These are phyloP conservation scores for Corymbia maculata DNA, from an alignment of 345 rosid genomes.

Conservation along the genomic window DNA sequence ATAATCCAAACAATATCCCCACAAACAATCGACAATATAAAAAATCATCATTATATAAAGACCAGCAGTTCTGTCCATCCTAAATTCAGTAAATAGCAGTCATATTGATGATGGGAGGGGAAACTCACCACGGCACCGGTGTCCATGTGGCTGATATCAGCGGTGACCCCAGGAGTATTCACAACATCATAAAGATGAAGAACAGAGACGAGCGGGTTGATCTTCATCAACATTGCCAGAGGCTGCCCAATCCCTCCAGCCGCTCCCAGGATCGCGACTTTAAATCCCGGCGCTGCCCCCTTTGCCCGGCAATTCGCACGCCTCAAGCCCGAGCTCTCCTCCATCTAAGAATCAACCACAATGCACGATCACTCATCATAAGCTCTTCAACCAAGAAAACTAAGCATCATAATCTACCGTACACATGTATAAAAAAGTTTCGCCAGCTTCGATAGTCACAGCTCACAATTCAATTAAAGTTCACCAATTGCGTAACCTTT, in stretches of 20 bases:
- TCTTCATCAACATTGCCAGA: conserved; percentile 86
- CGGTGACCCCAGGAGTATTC: conserved; percentile 87
- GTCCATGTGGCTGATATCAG: conserved; percentile 98
- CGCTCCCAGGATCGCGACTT: conserved; percentile 90
- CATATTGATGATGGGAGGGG: not conserved
- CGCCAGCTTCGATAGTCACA: not conserved
- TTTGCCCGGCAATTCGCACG: conserved; percentile 66
- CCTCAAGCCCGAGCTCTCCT: conserved; percentile 28
- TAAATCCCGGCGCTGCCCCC: conserved; percentile 85
- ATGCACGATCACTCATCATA: not conserved
- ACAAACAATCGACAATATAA: not conserved
- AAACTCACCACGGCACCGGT: conserved; percentile 75
- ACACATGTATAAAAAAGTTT: not conserved
- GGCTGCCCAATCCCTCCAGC: conserved; percentile 99
- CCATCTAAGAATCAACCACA: conserved; percentile 15
- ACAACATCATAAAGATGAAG: conserved; percentile 96
- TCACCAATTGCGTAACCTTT: not conserved
- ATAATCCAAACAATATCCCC: not conserved
- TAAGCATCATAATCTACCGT: not conserved
- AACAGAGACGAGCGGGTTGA: conserved; percentile 85
- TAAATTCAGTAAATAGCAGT: not conserved
- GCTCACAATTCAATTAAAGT: not conserved
- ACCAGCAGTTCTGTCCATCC: not conserved
- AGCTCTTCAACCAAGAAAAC: not conserved
- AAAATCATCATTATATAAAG: not conserved